These are phyloP conservation scores for Neoscytalidium dimidiatum DNA, from an alignment of 2,329 filamentous ascomycete genomes.

Conservation along the genomic window DNA sequence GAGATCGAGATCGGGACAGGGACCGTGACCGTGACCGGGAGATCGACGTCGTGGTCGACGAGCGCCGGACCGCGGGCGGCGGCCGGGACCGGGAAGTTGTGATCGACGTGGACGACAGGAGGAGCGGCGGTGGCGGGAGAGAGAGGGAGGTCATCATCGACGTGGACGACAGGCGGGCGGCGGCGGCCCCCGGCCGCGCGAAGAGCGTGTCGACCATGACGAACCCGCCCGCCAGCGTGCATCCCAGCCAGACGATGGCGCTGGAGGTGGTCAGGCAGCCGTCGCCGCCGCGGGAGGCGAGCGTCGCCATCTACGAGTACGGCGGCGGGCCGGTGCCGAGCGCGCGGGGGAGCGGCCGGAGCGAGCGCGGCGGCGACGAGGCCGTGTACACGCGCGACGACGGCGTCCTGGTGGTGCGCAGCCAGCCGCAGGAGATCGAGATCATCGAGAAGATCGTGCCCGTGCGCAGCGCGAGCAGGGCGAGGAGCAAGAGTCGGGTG, in stretches of 20 bases:
- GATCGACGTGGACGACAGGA: not conserved
- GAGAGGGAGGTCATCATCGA: not conserved
- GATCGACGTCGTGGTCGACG: not conserved
- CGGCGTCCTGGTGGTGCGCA: slow-evolving; percentile 8
- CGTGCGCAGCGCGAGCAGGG: not conserved
- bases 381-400: slow-evolving; percentile 12
- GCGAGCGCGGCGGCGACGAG: not conserved
- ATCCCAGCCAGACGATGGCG: not conserved
- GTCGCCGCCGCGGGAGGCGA: not conserved
- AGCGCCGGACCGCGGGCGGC: not conserved
- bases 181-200: not conserved
- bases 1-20: not conserved
- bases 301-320: not conserved
- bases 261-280: not conserved
- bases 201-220: not conserved
- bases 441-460: slow-evolving; percentile 14
- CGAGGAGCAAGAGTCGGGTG: slow-evolving; percentile 10
- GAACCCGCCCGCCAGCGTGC: not conserved
- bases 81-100: not conserved
- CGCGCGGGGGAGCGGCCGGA: not conserved
- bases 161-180: not conserved
- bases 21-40: not conserved
- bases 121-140: not conserved
- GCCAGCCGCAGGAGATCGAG: slow-evolving; percentile 14
- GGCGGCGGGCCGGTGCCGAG: not conserved